A percentile compares a stretch with the other conserved stretches of the same genome.
Evolutionary conservation across 192 early-diverging fungal genomes (phyloP).

Genomic region (Entrophospora sp.): DNA sequence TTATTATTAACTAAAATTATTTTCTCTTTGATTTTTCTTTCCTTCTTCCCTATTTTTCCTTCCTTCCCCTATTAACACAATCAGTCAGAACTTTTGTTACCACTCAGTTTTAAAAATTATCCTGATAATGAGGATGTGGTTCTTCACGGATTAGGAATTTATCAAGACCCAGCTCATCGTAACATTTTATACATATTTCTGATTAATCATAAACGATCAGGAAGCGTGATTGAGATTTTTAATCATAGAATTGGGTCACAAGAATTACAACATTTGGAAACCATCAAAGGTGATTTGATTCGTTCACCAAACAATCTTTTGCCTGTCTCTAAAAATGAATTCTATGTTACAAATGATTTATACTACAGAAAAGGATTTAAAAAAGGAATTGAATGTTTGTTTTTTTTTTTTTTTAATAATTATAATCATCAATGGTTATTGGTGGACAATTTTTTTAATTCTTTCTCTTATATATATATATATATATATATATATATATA

Average conservation of each 20-base stretch:
- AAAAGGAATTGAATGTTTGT: background rate
- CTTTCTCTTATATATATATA: background rate
- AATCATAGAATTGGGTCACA: constrained; percentile 35
- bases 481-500: too few relatives aligned
- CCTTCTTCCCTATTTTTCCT: too few relatives aligned
- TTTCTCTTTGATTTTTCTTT: too few relatives aligned
- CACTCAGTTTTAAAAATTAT: constrained; percentile 30
- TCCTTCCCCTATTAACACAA: too few relatives aligned
- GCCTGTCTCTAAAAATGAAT: constrained; percentile 38
- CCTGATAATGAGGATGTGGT: constrained; percentile 20
- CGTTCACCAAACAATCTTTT: constrained; percentile 47
- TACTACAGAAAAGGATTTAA: background rate
- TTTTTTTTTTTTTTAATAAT: too few relatives aligned
- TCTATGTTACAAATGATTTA: constrained; percentile 53
- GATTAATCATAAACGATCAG: constrained; percentile 48
- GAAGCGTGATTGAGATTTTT: constrained; percentile 47
- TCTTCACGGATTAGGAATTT: constrained; percentile 46
- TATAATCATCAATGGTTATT: background rate
- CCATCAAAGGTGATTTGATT: constrained; percentile 41
- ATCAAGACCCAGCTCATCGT: constrained; percentile 28
- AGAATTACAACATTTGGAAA: constrained; percentile 35
- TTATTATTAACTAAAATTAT: too few relatives aligned
- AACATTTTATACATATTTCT: constrained; percentile 42
- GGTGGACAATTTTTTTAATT: background rate
- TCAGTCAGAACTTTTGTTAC: too few relatives aligned